Evolutionary conservation across 2,329 filamentous ascomycete genomes (phyloP), one percentile per base, ranked within the genome.

Genomic region (Dactylonectria estremocensis): DNA sequence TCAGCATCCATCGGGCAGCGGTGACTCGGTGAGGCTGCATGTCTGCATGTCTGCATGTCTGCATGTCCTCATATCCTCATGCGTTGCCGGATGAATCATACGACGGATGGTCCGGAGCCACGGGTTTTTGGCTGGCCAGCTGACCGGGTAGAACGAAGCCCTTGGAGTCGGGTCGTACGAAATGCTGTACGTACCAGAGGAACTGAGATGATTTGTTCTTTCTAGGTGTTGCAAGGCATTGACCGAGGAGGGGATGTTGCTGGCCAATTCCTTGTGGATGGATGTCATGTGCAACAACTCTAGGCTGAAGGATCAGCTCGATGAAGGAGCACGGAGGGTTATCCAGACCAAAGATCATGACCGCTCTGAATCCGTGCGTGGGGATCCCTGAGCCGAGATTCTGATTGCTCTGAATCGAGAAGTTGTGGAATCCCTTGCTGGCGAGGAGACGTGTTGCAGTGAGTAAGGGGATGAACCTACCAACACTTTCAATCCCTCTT

Each of bases 101-200:
- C 70, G 72, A 74, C 67, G 52, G 45, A 52, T 45, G 55, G 54
- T 40, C 57, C 67, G 58, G 52, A 55, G 50, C 28, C 40, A 56
- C 40, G 60, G 59, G 37, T 58, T 59, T 46, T 58, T 55, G 37
- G 48, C 49, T 33, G 58, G 59, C 60, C 60, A 74, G 72, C 64
- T 75, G 73, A 76, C 72, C 66, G 55, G 48, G 69, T 68, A 52
- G 48, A 28, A 63, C 56, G 70, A 75, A 75, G 73, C 72, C 66
- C 72, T 62, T 33, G 60, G 24, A 28, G 73, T 74, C 66, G 24
- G 7, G 73, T 74, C 66, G 67, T 71, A 74, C 67, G 66, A 70
- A 73, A 67, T 65, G 67, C 31, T 69, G 66, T 67, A 66, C 70
- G 45, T 71, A 65, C 67, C 61, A 53, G 55, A 55, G 53, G 62